Percentiles rank a stretch among this genome's conserved stretches.
phyloP scores from a whole-genome alignment of 2,329 filamentous ascomycete genomes.

The Botrytis fragariae region DNA sequence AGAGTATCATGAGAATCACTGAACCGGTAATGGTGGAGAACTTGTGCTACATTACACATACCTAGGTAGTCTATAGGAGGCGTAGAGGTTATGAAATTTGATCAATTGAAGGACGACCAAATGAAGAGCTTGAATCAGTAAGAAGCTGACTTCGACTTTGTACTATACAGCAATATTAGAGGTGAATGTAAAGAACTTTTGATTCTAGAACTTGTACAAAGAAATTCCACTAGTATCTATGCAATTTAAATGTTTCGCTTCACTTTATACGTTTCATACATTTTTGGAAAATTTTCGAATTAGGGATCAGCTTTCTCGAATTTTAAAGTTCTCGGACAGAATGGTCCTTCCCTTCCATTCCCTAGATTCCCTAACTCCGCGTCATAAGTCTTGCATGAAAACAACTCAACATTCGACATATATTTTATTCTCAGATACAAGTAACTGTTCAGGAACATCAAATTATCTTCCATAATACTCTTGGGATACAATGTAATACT shows the following conservation, averaged over 20 bases:
- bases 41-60: background rate
- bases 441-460: background rate
- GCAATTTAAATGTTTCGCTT: background rate
- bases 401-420: slow-evolving; percentile 3
- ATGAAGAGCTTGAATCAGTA: slow-evolving; percentile 2
- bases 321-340: slow-evolving; percentile 1
- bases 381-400: background rate
- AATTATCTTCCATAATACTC: background rate
- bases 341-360: background rate
- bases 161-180: background rate
- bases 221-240: background rate
- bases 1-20: background rate
- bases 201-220: background rate
- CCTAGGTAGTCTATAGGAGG: background rate
- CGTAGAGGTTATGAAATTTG: slow-evolving; percentile 9
- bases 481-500: slow-evolving; percentile 21
- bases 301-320: background rate
- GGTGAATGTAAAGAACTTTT: background rate
- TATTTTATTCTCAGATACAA: slow-evolving; percentile 6
- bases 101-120: background rate
- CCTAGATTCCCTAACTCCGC: slow-evolving; percentile 4
- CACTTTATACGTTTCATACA: background rate
- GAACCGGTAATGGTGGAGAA: background rate
- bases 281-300: background rate
- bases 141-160: background rate